Evolutionary conservation across 2,329 filamentous ascomycete species (phyloP).

Genomic region (Cryphonectria radicalis): DNA sequence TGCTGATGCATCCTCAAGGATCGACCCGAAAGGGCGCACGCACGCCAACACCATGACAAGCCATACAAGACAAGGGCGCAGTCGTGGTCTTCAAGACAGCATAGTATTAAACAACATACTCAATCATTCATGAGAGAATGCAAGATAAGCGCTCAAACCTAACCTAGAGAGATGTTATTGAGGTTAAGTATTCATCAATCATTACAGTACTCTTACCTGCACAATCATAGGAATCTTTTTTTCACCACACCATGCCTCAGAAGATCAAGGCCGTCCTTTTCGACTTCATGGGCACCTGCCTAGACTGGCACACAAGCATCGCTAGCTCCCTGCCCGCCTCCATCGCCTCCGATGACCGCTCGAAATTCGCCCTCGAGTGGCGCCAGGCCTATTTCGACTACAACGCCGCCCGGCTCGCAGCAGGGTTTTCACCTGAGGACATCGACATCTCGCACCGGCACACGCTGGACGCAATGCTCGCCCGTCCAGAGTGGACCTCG

Average conservation of each 20-base stretch:
- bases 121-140: neutral
- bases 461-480: slow-evolving; percentile 45
- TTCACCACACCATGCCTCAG: neutral
- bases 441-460: slow-evolving; percentile 55
- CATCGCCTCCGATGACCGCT: slow-evolving; percentile 39
- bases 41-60: neutral
- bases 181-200: neutral
- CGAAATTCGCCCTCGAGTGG: slow-evolving; percentile 54
- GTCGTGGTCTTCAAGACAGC: neutral
- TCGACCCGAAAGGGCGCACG: neutral
- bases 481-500: slow-evolving; percentile 28
- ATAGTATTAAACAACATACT: neutral
- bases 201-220: neutral
- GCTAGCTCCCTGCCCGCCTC: slow-evolving; percentile 41
- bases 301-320: slow-evolving; percentile 55
- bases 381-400: slow-evolving; percentile 53
- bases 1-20: neutral
- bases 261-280: slow-evolving; percentile 54
- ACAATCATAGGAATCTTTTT: neutral
- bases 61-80: neutral
- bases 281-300: slow-evolving; percentile 63
- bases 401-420: slow-evolving; percentile 44
- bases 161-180: neutral
- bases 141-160: neutral
- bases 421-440: slow-evolving; percentile 47